phyloP scores from a whole-genome alignment of 768 basidiomycete genomes.

The Tricholoma saponaceum region DNA sequence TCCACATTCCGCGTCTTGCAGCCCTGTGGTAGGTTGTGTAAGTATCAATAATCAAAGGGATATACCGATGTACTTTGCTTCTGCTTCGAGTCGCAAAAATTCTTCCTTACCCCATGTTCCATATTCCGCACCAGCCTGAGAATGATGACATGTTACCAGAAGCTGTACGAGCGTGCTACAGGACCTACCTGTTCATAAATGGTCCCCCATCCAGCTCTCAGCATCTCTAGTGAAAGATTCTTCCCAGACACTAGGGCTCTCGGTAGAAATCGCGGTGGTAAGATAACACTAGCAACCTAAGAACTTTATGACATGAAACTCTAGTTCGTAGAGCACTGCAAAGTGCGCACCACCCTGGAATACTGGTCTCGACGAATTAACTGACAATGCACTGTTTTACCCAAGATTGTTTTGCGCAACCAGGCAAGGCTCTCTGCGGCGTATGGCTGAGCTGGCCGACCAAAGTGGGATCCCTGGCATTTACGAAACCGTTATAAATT shows the following conservation, averaged over 20 bases:
- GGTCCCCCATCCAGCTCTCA: slow-evolving; percentile 70
- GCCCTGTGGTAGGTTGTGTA: slow-evolving; percentile 32
- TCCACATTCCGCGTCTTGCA: slow-evolving; percentile 75
- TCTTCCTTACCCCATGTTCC: slow-evolving; percentile 63
- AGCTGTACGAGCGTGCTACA: background rate
- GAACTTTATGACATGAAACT: background rate
- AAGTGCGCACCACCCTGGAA: slow-evolving; percentile 60
- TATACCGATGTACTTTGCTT: slow-evolving; percentile 54
- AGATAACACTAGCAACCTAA: slow-evolving; percentile 66
- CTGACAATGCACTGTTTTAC: slow-evolving; percentile 66
- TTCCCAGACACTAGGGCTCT: slow-evolving; percentile 41
- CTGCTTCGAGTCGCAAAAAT: slow-evolving; percentile 56
- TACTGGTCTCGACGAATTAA: slow-evolving; percentile 81
- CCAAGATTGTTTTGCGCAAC: slow-evolving; percentile 54
- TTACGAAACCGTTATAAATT: slow-evolving; percentile 1
- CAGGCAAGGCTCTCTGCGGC: slow-evolving; percentile 71
- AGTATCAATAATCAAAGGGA: background rate
- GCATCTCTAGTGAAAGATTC: slow-evolving; percentile 66
- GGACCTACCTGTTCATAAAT: slow-evolving; percentile 60
- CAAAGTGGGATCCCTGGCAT: slow-evolving; percentile 77
- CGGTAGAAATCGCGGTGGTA: slow-evolving; percentile 52
- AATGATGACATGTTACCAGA: background rate
- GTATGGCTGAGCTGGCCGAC: slow-evolving; percentile 72
- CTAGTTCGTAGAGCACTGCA: background rate
- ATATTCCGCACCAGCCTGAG: slow-evolving; percentile 68